Evolutionary conservation across 2,329 filamentous ascomycete genomes (phyloP).

Genomic region (Penicillium sp.): DNA sequence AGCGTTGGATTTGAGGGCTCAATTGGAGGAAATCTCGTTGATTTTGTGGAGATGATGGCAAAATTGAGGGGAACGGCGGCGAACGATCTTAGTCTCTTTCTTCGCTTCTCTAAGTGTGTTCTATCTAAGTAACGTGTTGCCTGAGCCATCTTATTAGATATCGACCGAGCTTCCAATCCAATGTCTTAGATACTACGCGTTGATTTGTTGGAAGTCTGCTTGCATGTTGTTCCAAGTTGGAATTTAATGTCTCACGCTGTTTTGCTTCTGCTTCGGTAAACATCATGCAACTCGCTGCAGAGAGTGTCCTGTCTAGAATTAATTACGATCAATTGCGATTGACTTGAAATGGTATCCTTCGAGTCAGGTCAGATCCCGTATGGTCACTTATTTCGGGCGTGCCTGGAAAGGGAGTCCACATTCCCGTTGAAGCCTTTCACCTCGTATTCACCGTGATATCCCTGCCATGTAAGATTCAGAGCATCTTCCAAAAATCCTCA

Average conservation of each 20-base stretch:
- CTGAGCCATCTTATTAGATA: not conserved
- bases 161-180: not conserved
- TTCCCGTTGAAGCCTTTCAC: too few relatives aligned
- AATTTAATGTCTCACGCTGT: not conserved
- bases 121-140: too few relatives aligned
- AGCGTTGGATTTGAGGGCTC: not conserved
- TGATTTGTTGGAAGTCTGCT: not conserved
- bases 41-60: not conserved
- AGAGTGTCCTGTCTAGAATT: not conserved
- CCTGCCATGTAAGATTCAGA: too few relatives aligned
- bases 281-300: not conserved
- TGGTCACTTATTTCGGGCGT: not conserved
- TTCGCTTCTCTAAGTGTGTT: too few relatives aligned
- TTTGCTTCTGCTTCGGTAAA: not conserved
- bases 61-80: not conserved
- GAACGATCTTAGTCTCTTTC: too few relatives aligned
- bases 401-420: not conserved
- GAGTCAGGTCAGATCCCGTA: not conserved
- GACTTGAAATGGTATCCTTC: not conserved
- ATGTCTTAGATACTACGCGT: not conserved
- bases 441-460: too few relatives aligned
- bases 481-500: too few relatives aligned
- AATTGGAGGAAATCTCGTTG: not conserved
- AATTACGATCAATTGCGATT: not conserved
- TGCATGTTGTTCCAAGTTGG: slow-evolving; percentile 3